Evolutionary conservation across 2,329 filamentous ascomycete species (phyloP).

Genomic region (Sclerotinia spermophila): DNA sequence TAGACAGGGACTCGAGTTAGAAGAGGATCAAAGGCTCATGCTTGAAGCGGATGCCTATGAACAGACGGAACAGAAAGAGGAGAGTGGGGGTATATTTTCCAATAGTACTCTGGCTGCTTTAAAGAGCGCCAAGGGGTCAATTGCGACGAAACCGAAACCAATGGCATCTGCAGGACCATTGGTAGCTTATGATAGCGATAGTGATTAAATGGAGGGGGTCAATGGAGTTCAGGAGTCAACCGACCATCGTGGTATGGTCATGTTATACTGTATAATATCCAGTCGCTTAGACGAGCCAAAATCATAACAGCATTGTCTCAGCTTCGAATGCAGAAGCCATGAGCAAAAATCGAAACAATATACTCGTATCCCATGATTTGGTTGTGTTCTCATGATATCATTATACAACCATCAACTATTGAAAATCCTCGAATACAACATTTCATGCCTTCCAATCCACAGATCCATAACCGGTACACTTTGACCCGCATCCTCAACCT

Average conservation of each 20-base stretch:
- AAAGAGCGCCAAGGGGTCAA: constrained; percentile 53
- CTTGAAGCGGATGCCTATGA: constrained; percentile 47
- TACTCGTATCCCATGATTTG: not conserved
- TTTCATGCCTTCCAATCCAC: constrained; percentile 79
- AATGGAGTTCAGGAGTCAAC: constrained; percentile 23
- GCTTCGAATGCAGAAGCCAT: not conserved
- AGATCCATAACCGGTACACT: constrained; percentile 74
- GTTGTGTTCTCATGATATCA: not conserved
- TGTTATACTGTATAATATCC: constrained; percentile 9
- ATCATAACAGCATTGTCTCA: not conserved
- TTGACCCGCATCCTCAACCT: constrained; percentile 66
- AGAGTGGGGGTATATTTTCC: constrained; percentile 67
- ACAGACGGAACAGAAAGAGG: constrained; percentile 39
- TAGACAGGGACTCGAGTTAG: constrained; percentile 58
- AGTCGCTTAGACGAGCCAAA: not conserved
- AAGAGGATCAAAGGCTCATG: constrained; percentile 58
- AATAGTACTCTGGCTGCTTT: constrained; percentile 77
- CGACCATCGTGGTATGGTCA: not conserved
- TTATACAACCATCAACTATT: constrained; percentile 56
- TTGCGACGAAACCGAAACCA: constrained; percentile 49
- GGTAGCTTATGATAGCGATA: constrained; percentile 87
- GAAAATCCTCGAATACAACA: constrained; percentile 81
- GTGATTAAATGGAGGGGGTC: constrained; percentile 49
- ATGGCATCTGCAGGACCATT: constrained; percentile 63
- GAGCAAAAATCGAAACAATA: not conserved